These are phyloP conservation scores for Diversispora epigaea DNA, from an alignment of 192 early-diverging fungal species.

Conservation along the genomic window DNA sequence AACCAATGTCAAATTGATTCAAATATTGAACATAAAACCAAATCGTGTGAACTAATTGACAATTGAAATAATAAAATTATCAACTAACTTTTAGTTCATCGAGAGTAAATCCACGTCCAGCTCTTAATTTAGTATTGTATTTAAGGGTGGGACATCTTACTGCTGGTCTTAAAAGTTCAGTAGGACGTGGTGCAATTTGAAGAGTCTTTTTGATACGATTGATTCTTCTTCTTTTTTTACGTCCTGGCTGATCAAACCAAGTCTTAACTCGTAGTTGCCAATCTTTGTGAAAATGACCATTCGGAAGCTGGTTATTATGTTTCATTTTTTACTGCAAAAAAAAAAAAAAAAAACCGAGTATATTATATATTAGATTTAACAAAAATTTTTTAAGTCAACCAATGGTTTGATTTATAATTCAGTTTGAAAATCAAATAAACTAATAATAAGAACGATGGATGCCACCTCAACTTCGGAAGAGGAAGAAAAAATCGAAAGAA, in stretches of 20 bases:
- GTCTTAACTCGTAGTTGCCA: slow-evolving; percentile 96
- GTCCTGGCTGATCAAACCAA: slow-evolving; percentile 97
- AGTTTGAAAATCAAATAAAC: too few relatives aligned
- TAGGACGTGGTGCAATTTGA: slow-evolving; percentile 91
- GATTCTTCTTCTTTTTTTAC: slow-evolving; percentile 87
- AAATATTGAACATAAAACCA: too few relatives aligned
- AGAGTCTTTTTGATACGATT: slow-evolving; percentile 93
- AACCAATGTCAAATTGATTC: too few relatives aligned
- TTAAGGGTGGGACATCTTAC: slow-evolving; percentile 95
- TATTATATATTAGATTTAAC: too few relatives aligned
- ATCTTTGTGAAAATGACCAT: slow-evolving; percentile 97
- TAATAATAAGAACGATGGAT: too few relatives aligned
- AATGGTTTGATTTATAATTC: too few relatives aligned
- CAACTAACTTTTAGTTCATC: slow-evolving; percentile 91
- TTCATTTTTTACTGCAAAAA: slow-evolving; percentile 51
- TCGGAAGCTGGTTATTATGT: slow-evolving; percentile 94
- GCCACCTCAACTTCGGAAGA: too few relatives aligned
- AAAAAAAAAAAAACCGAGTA: too few relatives aligned
- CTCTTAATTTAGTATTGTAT: slow-evolving; percentile 97
- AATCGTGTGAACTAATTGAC: too few relatives aligned
- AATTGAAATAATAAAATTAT: neutral
- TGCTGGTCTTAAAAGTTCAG: slow-evolving; percentile 94
- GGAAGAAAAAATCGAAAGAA: too few relatives aligned
- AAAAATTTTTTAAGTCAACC: too few relatives aligned
- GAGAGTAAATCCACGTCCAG: slow-evolving; percentile 96